These are phyloP conservation scores for Chlorella sp. DNA, from an alignment of 139 green algal genomes.

Conservation along the genomic window DNA sequence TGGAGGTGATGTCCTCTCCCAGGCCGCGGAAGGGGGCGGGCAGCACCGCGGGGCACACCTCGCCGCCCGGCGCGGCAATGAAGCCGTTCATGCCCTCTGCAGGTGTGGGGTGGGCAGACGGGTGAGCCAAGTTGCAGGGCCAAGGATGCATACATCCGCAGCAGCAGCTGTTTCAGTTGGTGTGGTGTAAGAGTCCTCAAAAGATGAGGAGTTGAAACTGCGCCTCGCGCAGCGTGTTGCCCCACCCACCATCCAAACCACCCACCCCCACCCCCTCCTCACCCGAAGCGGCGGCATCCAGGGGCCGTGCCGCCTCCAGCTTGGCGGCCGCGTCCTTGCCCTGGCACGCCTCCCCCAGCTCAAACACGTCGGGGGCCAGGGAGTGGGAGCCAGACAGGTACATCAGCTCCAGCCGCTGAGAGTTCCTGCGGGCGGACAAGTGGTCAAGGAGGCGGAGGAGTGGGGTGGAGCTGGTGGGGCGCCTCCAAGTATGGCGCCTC, in stretches of 20 bases:
- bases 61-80: conserved; percentile 69
- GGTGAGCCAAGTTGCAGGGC: neutral
- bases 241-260: neutral
- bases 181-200: too few relatives aligned
- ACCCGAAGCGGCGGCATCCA: conserved; percentile 36
- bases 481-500: too few relatives aligned
- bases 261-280: too few relatives aligned
- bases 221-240: neutral
- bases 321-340: neutral
- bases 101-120: neutral
- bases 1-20: conserved; percentile 76
- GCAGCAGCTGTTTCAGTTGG: too few relatives aligned
- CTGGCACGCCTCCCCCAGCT: conserved; percentile 60
- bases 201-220: neutral
- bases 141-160: neutral
- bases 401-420: conserved; percentile 72
- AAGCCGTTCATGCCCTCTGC: conserved; percentile 76
- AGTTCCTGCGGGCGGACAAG: conserved; percentile 57
- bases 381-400: conserved; percentile 79
- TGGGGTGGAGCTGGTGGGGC: too few relatives aligned
- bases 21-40: conserved; percentile 69
- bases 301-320: conserved; percentile 23
- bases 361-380: conserved; percentile 73
- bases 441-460: too few relatives aligned
- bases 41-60: conserved; percentile 79